These are phyloP conservation scores for Jatropha podagrica DNA, from an alignment of 441 rosid genomes.

Conservation along the genomic window DNA sequence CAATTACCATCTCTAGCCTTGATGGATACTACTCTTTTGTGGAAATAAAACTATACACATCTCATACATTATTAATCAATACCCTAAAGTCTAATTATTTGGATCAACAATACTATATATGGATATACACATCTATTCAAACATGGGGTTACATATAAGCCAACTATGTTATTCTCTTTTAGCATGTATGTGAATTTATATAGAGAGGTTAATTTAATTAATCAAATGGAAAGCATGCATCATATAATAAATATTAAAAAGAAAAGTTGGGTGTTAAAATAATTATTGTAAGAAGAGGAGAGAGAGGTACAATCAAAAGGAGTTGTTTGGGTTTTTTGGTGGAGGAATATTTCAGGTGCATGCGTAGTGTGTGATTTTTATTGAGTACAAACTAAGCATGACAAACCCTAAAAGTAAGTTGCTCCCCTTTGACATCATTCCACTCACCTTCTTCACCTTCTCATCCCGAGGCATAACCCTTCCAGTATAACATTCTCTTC, in stretches of 20 bases:
- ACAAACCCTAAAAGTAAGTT: slow-evolving; percentile 59
- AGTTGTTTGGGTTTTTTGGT: slow-evolving; percentile 24
- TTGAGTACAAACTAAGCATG: slow-evolving; percentile 72
- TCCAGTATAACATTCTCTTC: slow-evolving; percentile 30
- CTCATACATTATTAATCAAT: not conserved
- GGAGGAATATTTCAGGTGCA: slow-evolving; percentile 62
- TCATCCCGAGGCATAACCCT: slow-evolving; percentile 55
- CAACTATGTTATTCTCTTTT: slow-evolving; percentile 40
- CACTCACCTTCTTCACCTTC: slow-evolving; percentile 63
- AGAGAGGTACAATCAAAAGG: slow-evolving; percentile 40
- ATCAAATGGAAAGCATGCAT: slow-evolving; percentile 30
- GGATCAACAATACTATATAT: too few species aligned
- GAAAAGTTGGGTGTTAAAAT: slow-evolving; percentile 18
- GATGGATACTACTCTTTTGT: not conserved
- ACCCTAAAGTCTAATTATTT: not conserved
- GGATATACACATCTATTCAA: too few species aligned
- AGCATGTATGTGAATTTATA: not conserved
- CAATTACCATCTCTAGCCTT: not conserved
- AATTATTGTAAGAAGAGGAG: slow-evolving; percentile 21
- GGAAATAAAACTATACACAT: not conserved
- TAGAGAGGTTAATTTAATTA: not conserved
- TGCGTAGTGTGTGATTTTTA: slow-evolving; percentile 45
- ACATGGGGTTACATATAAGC: slow-evolving; percentile 35
- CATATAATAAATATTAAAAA: slow-evolving; percentile 28
- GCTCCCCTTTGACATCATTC: slow-evolving; percentile 60